Evolutionary conservation across 352 stramenopile genomes (phyloP), one percentile per base, ranked within the genome.

Genomic region (Globisporangium solare): DNA sequence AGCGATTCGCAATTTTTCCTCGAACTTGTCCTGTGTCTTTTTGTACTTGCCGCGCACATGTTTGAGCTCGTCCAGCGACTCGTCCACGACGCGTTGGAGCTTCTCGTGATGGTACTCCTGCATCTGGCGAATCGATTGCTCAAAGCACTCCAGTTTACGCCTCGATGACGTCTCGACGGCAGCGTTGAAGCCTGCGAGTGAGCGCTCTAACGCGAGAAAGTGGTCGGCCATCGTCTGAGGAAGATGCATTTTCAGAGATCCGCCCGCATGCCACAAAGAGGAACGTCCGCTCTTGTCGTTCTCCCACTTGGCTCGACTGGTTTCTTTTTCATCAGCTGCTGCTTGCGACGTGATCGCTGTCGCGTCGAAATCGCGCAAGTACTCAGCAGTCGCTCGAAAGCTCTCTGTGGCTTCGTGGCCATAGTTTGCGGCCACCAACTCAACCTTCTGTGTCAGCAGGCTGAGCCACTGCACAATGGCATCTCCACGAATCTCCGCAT

Each of bases 41-140:
- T 73, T 79, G 63, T 85, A 75, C 18, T 67, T 70, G 11, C 58
- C 48, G 27, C 75, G 68, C 50, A 83, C 71, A 6, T 60, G 51
- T 32, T 88, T 83, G 12, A 88, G 56, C 47, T 88, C 75, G 1
- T 64, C 47, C 37, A 86, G 51, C 22, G 75, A 83, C 32, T 86
- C 75, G 10, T 75, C 64, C 17, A 83, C 67, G 0, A 85, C 75
- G 47, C 60, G 65, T 48, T 82, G 73, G 24, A 88, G 69, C 11
- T 67, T 74, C 10, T 81, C 70, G 24, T 86, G 68, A 42, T 88
- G 78, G 45, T 78, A 67, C 14, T 60, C 61, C 56, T 85, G 75
- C 32, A 88, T 62, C 55, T 86, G 68, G n/a, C 67, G 48, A 15
- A 85, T 56, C 8, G 75, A 69, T 27, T 60, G 55, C 48, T 86